These are phyloP conservation scores for Baudoinia panamericana DNA, from an alignment of 495 filamentous ascomycete species.

Conservation along the genomic window DNA sequence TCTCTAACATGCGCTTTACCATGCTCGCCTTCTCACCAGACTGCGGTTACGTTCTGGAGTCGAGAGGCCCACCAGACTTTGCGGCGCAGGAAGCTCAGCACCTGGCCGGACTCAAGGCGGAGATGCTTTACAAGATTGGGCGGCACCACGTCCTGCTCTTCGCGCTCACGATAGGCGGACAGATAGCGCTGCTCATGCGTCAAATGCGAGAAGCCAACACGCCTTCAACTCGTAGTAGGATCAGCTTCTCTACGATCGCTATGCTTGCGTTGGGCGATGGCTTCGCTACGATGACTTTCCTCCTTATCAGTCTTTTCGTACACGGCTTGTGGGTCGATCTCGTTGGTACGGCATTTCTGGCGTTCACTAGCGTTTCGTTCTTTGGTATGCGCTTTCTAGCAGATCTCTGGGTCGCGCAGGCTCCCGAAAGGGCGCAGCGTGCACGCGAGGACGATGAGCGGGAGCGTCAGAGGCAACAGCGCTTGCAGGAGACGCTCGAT, in stretches of 20 bases:
- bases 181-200: conserved; percentile 60
- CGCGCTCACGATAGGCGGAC: conserved; percentile 48
- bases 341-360: conserved; percentile 53
- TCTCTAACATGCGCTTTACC: conserved; percentile 66
- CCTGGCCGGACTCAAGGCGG: conserved; percentile 63
- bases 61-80: conserved; percentile 65
- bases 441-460: conserved; percentile 14
- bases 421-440: conserved; percentile 46
- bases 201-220: conserved; percentile 89
- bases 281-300: conserved; percentile 46
- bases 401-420: conserved; percentile 79
- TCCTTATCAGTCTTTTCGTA: conserved; percentile 50
- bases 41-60: conserved; percentile 82
- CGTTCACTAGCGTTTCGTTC: conserved; percentile 57
- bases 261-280: conserved; percentile 83
- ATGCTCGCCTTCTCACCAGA: conserved; percentile 85
- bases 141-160: conserved; percentile 56
- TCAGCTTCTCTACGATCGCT: conserved; percentile 78
- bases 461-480: conserved; percentile 12
- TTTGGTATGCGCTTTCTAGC: conserved; percentile 74
- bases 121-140: conserved; percentile 53
- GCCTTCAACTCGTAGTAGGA: conserved; percentile 79
- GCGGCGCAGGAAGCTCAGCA: conserved; percentile 51
- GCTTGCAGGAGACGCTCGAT: conserved; percentile 5
- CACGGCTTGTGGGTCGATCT: conserved; percentile 57